These are phyloP conservation scores for Bodo saltans DNA, from an alignment of 78 protist species.

Conservation along the genomic window DNA sequence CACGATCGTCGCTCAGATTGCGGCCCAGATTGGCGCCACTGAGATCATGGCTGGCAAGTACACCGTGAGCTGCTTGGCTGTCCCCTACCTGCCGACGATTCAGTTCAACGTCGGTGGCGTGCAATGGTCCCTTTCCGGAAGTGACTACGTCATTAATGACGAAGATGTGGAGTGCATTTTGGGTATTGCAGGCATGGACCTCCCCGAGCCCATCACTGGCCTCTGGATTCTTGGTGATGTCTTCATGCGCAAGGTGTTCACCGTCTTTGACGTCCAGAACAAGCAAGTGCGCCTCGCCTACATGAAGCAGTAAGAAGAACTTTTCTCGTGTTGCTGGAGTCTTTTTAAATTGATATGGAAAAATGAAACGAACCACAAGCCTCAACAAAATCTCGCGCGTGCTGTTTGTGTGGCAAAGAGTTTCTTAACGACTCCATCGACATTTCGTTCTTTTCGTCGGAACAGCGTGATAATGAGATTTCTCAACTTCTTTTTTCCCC, in stretches of 20 bases:
- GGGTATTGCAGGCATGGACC: constrained; percentile 83
- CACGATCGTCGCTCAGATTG: constrained; percentile 27
- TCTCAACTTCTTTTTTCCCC: too few species aligned
- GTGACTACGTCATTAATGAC: constrained; percentile 82
- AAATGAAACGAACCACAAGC: too few species aligned
- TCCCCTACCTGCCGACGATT: constrained; percentile 64
- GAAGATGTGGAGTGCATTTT: constrained; percentile 64
- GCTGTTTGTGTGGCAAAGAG: too few species aligned
- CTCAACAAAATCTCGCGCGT: too few species aligned
- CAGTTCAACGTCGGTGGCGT: constrained; percentile 61
- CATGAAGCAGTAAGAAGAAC: too few species aligned
- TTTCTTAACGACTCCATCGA: too few species aligned
- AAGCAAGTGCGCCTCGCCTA: constrained; percentile 60
- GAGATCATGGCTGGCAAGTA: background rate
- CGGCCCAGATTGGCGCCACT: constrained; percentile 46
- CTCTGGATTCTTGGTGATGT: constrained; percentile 94
- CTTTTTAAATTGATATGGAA: too few species aligned
- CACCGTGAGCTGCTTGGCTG: constrained; percentile 54
- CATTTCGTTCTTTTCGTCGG: too few species aligned
- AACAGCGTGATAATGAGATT: too few species aligned
- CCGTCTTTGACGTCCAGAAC: constrained; percentile 79
- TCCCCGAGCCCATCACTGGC: constrained; percentile 57
- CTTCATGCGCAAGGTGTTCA: constrained; percentile 82
- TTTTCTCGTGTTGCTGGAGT: too few species aligned
- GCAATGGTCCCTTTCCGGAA: constrained; percentile 55